These are phyloP conservation scores for Dactylonectria macrodidyma DNA, from an alignment of 2,329 filamentous ascomycete genomes.

Conservation along the genomic window DNA sequence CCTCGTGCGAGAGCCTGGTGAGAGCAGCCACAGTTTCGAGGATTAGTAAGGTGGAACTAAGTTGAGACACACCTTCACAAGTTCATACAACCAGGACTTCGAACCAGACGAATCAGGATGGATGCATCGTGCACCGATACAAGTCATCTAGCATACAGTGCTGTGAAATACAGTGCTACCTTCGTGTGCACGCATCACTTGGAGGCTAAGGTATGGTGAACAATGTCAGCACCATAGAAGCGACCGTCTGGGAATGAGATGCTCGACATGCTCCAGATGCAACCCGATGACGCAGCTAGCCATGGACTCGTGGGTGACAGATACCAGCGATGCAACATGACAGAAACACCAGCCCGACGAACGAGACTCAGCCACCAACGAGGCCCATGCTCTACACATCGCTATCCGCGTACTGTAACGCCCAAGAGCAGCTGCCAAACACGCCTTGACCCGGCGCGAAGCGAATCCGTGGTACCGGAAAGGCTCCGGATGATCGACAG, in stretches of 20 bases:
- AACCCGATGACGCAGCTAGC: conserved; percentile 12
- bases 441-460: background rate
- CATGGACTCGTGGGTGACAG: conserved; percentile 7
- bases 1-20: conserved; percentile 33
- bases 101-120: background rate
- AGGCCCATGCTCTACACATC: background rate
- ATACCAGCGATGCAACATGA: conserved; percentile 4
- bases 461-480: conserved; percentile 10
- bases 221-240: background rate
- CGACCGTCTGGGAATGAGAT: background rate
- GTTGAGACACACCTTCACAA: background rate
- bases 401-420: conserved; percentile 19
- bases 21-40: conserved; percentile 33
- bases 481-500: conserved; percentile 16
- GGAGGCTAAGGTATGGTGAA: background rate
- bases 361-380: background rate
- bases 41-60: conserved; percentile 5
- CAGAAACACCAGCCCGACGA: conserved; percentile 8
- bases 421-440: background rate
- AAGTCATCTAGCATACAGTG: background rate
- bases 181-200: conserved; percentile 12
- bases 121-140: background rate
- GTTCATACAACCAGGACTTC: background rate
- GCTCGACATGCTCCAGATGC: conserved; percentile 1
- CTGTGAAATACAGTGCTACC: background rate